Evolutionary conservation across 2,329 filamentous ascomycete genomes (phyloP), one percentile per base, ranked within the genome.

Genomic region (Chaetothyriales sp.): DNA sequence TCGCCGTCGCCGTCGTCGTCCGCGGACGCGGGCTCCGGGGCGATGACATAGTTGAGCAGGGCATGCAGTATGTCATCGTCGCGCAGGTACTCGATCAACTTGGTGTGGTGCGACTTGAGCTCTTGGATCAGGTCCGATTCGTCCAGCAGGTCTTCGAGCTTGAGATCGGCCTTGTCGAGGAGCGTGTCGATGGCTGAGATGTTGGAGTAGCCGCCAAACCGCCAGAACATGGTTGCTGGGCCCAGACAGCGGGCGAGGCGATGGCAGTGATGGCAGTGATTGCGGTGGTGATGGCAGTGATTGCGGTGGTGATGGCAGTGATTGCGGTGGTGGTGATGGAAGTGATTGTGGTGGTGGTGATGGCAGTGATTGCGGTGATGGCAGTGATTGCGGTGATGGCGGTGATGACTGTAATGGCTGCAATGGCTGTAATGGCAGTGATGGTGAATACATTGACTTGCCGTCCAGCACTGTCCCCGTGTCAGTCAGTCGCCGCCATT

Each of bases 191-290:
- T 88, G 66, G 89, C 85, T 64, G 90, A 95, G 72, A 95, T 85
- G 77, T 88, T 94, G 77, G 89, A 87, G 78, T 97, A 97, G 66
- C 89, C 89, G 78, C 92, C 90, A 78, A 97, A 98, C 73, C 90
- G 85, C 92, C 92, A 98, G 73, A 98, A 98, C 92, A 98, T 98
- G 75, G 70, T 90, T 82, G 64, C 48, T 46, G 37, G 5, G 43
- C 28, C 29, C 9, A 25, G 22, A 25, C 22, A 25, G 22, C 6
- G 6, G 22, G 22, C 22, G 22, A 15, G 33, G 33, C 10, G 13
- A 40, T 40, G 10, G 29, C 29, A 37, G 29, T 37, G 4, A 37
- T 37, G 8, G 29, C 18, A 40, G 45, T 43, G 43, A 49, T n/a
- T n/a, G n/a, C n/a, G n/a, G n/a, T n/a, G n/a, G n/a, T n/a, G n/a